These are phyloP conservation scores for Claviceps humidiphila DNA, from an alignment of 2,329 filamentous ascomycete genomes.

Conservation along the genomic window DNA sequence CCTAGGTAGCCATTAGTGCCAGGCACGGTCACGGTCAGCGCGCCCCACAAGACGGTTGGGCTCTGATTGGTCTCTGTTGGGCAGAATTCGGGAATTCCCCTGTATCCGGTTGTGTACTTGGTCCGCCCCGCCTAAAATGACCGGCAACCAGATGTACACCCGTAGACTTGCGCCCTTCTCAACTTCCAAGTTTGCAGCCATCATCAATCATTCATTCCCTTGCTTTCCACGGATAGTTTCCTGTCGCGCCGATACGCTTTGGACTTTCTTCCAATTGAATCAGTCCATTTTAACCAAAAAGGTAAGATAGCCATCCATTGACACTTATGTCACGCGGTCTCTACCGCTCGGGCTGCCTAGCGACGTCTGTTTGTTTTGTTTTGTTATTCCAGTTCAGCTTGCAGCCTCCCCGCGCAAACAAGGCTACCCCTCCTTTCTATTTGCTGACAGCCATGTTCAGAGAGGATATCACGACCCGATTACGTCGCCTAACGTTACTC, in stretches of 20 bases:
- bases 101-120: background rate
- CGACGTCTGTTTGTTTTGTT: background rate
- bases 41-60: background rate
- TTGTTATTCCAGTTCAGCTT: background rate
- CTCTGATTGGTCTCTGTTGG: conserved; percentile 4
- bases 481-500: background rate
- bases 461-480: background rate
- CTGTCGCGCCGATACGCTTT: background rate
- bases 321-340: background rate
- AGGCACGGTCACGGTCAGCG: no score
- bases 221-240: background rate
- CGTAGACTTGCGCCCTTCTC: background rate
- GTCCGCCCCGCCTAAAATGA: background rate
- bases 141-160: background rate
- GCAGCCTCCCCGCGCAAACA: background rate
- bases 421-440: background rate
- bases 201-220: background rate
- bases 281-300: background rate
- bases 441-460: background rate
- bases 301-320: background rate
- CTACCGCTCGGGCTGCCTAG: background rate
- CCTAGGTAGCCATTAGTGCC: background rate
- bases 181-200: background rate
- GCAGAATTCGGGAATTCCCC: background rate
- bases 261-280: background rate